Evolutionary conservation across 2,329 filamentous ascomycete genomes (phyloP), one percentile per base, ranked within the genome.

Genomic region (Aureobasidium pullulans): DNA sequence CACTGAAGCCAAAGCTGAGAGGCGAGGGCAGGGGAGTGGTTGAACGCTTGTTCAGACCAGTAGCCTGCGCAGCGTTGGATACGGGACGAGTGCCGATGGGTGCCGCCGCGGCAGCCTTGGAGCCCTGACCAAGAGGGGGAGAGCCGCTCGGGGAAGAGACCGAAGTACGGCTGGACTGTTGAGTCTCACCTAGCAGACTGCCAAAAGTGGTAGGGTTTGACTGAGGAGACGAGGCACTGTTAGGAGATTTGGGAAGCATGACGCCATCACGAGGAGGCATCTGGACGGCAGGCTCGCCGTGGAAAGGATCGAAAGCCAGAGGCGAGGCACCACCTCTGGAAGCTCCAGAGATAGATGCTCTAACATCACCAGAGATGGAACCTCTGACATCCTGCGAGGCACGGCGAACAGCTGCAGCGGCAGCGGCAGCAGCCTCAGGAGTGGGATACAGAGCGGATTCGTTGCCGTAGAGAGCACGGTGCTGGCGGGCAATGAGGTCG

Each of bases 21-120:
- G 92, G 91, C n/a, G 91, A 95, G n/a, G 91, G 86, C 32, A 96
- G 81, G 57, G 93, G 92, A 2, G 92, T 96, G 7, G 90, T 96
- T 0, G 92, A 90, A 61, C 90, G 89, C 75, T 94, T 94, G 73
- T 81, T 88, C 65, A 89, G 72, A 9, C 81, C 79, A 36, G 82
- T 80, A 34, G 78, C 70, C 16, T 56, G 52, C 11, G 54, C 54
- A 28, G 78, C 77, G 62, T 82, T 80, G 42, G 76, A 72, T 8
- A 74, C 73, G 3, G 93, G 93, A 46, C 94, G 87, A 60, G 93
- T 96, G 64, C 94, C 94, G 66, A 97, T 97, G 16, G 94, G 93
- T 60, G 81, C 80, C 59, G 63, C 82, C 71, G 75, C 81, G 32
- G 79, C 76, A 16, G 54, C 56, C 39, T 85, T 81, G 56, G 84